phyloP scores from a whole-genome alignment of 345 rosid genomes.

The Hypericum androsaemum region DNA sequence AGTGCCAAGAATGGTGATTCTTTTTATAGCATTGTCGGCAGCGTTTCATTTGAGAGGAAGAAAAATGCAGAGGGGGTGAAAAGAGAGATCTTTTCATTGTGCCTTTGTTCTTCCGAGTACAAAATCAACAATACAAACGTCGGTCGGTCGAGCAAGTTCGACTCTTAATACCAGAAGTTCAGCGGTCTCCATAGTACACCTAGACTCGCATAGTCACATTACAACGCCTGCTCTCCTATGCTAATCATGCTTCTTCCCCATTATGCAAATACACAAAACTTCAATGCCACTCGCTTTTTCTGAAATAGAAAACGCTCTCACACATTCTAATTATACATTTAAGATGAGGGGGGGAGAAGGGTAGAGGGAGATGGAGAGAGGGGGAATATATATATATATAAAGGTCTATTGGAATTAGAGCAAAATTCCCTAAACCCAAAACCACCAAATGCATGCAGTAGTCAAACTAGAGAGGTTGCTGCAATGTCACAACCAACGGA shows the following conservation, averaged over 20 bases:
- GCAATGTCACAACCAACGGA: slow-evolving; percentile 57
- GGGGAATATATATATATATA: slow-evolving; percentile 2
- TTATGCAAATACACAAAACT: not conserved
- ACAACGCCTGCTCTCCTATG: too few species aligned
- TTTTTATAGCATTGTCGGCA: too few species aligned
- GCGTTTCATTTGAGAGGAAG: too few species aligned
- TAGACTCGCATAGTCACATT: too few species aligned
- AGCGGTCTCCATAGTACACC: too few species aligned
- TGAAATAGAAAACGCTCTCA: slow-evolving; percentile 23
- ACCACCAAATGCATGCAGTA: not conserved
- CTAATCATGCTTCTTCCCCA: too few species aligned
- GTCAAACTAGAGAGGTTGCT: slow-evolving; percentile 57
- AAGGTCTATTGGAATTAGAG: slow-evolving; percentile 8
- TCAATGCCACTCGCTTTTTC: slow-evolving; percentile 18
- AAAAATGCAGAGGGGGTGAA: not conserved
- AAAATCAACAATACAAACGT: slow-evolving; percentile 2
- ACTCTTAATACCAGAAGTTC: not conserved
- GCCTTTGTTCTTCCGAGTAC: not conserved
- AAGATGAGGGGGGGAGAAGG: too few species aligned
- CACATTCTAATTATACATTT: slow-evolving; percentile 13
- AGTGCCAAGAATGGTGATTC: too few species aligned
- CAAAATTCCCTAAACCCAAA: slow-evolving; percentile 12
- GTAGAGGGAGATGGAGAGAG: not conserved
- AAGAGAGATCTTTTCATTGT: slow-evolving; percentile 11
- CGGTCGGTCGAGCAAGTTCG: too few species aligned